Evolutionary conservation across 2,329 filamentous ascomycete species (phyloP), one percentile per base, ranked within the genome.

Genomic region (Aschersonia sp.): DNA sequence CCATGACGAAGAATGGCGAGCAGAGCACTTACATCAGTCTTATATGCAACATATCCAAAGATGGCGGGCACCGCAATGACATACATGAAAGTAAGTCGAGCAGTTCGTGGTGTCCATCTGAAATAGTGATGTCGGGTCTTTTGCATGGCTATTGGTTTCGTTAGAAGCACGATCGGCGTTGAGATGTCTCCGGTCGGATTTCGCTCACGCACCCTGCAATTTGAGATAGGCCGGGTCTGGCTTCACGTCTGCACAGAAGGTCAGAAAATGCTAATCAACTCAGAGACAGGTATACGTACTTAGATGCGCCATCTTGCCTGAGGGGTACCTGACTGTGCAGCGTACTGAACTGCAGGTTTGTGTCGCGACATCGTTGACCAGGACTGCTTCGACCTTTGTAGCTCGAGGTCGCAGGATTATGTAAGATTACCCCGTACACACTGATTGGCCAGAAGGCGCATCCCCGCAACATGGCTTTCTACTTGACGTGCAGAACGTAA

Each of bases 41-140:
- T 79, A 64, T 85, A 94, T 50, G 79, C 87, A 49, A 86, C 60
- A 60, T 81, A 81, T 44, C 81, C 81, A 55, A 94, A 58, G 49
- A 85, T 71, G 41, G 69, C 65, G 6, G 92, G 92, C 42, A 96
- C 76, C 47, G 82, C 69, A 35, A 81, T 69, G 50, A 84, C 76
- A 66, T 90, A 96, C 54, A 83, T 72, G 62, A 96, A 79, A 5
- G 83, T 81, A 59, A 96, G 67, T 69, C 78, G 80, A 32, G 87
- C 87, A 43, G 87, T 94, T 60, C 85, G 76, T 46, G 80, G 77
- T 37, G 85, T 97, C 87, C 87, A 97, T 66, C 87, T 79, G 78
- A 97, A 98, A 78, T 87, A 95, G 70, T 87, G 87, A 78, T 89
- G 83, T 55, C 92, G 84, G 72, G 86, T 87, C 60, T 77, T 72